phyloP scores from a whole-genome alignment of 345 rosid species.

The Cardiospermum halicacabum region DNA sequence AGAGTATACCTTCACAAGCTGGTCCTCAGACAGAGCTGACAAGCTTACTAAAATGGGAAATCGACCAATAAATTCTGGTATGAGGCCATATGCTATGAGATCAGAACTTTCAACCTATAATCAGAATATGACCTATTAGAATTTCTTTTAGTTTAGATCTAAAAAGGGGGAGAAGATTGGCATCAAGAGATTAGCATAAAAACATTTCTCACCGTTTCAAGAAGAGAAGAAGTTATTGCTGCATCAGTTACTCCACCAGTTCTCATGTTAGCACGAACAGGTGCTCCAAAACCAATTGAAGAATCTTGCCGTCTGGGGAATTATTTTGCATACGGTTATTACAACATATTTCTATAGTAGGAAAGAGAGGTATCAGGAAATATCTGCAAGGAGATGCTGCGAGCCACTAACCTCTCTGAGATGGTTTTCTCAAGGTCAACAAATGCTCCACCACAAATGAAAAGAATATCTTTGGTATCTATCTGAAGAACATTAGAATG shows the following conservation, averaged over 20 bases:
- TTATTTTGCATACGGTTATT: slow-evolving; percentile 8
- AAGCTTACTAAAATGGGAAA: slow-evolving; percentile 90
- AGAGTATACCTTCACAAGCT: slow-evolving; percentile 68
- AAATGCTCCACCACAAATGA: slow-evolving; percentile 97
- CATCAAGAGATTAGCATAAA: not conserved
- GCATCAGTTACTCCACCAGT: slow-evolving; percentile 62
- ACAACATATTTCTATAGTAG: slow-evolving; percentile 13
- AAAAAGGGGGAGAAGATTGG: not conserved
- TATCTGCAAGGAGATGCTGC: not conserved
- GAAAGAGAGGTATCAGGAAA: not conserved
- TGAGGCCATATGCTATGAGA: slow-evolving; percentile 92
- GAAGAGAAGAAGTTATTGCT: slow-evolving; percentile 73
- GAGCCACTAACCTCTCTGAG: slow-evolving; percentile 65
- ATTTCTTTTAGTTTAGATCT: not conserved
- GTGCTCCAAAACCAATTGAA: slow-evolving; percentile 98
- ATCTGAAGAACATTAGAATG: slow-evolving; percentile 41
- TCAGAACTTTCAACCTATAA: slow-evolving; percentile 88
- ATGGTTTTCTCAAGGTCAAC: slow-evolving; percentile 90
- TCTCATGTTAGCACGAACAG: slow-evolving; percentile 95
- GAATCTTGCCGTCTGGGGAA: slow-evolving; percentile 80
- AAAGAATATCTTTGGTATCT: slow-evolving; percentile 91
- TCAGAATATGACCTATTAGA: slow-evolving; percentile 10
- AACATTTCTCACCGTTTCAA: slow-evolving; percentile 62
- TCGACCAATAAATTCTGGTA: slow-evolving; percentile 96
- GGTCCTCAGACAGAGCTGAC: slow-evolving; percentile 86